Base-by-base conservation (phyloP, 352 stramenopile genomes). In the Pythium utonaiense region DNA sequence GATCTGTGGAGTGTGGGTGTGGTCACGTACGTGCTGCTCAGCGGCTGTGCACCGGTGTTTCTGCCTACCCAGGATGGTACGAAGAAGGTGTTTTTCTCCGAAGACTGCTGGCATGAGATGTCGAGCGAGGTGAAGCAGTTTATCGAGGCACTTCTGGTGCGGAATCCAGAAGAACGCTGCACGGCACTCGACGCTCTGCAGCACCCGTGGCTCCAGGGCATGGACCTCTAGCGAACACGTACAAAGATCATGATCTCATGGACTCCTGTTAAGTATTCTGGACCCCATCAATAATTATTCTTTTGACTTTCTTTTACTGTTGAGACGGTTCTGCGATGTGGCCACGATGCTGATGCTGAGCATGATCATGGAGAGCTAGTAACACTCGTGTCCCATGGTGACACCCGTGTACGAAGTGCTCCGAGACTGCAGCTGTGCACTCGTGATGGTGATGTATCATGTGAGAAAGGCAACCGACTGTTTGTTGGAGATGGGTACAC, bases 1-100 rank as follows among this genome's bases (percentile, higher is more conserved):
- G 95, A 98, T 62, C 88, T 97, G 63, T 98, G 91, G 90, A 97
- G 87, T 61, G 81, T 97, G 17, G 92, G 92, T 30, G 90, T 96
- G 14, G 93, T 98, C 30, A 88, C 93, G 24, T 97, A 92, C 56
- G 85, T 97, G 40, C 66, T 97, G 24, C 65, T 97, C 17, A 94
- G 75, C 24, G 93, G 86, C 9, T 91, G 72, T 41, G 84, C 84
- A 25, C 84, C 84, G 0, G 79, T 90, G 63, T 93, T 91, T 53
- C 59, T 90, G 16, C 81, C 81, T 1, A 71, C 75, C 0, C 61
- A 63, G 2, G 77, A 90, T 14, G 83, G 80, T 28, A 81, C 80
- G 31, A 85, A 81, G 52, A 85, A 87, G 31, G 76, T 93, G 13
- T 85, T 88, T 38, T 93, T 93, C 59, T 66, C 74, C 17, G 84